phyloP scores from a whole-genome alignment of 75 land plant species.

The Sequoiadendron giganteum region DNA sequence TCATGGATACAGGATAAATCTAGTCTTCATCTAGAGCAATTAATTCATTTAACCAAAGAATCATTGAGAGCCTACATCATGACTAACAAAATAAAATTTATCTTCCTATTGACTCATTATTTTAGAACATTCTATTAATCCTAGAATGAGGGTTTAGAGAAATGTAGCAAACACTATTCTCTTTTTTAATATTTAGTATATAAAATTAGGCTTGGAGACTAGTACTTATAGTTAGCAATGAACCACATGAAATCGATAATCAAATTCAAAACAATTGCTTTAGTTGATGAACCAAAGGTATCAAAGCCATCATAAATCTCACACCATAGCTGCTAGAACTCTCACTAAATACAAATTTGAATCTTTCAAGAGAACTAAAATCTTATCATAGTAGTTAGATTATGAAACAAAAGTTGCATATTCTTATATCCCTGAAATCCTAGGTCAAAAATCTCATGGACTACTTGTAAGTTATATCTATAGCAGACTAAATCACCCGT shows the following conservation, averaged over 20 bases:
- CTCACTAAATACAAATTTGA: background rate
- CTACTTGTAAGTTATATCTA: no score
- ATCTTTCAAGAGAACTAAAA: background rate
- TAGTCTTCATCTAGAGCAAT: background rate
- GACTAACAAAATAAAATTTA: no score
- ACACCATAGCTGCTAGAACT: background rate
- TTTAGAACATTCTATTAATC: background rate
- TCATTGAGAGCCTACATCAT: background rate
- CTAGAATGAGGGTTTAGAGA: background rate
- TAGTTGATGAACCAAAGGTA: no score
- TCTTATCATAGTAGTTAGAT: background rate
- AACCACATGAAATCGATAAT: no score
- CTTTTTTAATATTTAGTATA: no score
- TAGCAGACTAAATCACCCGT: no score
- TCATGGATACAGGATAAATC: background rate
- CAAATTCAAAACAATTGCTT: no score
- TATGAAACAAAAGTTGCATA: background rate
- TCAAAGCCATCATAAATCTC: background rate
- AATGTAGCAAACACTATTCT: background rate
- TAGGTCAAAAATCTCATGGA: no score
- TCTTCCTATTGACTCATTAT: background rate
- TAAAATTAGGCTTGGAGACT: no score
- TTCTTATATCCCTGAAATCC: background rate
- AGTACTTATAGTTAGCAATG: no score
- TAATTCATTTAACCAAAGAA: background rate